These are phyloP conservation scores for Wallacemonas sp. DNA, from an alignment of 208 protist species.

Conservation along the genomic window DNA sequence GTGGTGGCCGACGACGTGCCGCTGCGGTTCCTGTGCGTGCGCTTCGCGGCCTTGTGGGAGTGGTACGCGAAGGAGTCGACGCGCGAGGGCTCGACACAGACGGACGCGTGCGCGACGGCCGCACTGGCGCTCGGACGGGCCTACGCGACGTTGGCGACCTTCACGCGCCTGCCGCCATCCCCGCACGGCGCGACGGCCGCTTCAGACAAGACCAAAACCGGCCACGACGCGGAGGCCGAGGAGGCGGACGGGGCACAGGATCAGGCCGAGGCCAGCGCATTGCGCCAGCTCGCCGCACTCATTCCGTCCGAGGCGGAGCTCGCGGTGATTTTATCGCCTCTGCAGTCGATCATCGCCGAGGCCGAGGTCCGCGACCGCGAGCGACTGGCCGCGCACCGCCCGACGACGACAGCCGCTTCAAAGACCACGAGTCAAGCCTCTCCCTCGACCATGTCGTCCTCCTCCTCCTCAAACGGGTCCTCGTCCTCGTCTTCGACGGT, in stretches of 20 bases:
- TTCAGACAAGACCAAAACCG: background rate
- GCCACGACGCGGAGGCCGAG: background rate
- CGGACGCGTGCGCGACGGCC: background rate
- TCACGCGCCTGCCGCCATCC: background rate
- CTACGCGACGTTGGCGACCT: background rate
- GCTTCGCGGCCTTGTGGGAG: conserved; percentile 3
- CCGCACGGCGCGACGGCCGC: background rate
- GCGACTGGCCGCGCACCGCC: background rate
- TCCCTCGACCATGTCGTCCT: background rate
- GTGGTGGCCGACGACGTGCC: background rate
- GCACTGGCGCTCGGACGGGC: background rate
- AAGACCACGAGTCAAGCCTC: too few species aligned
- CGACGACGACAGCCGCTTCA: background rate
- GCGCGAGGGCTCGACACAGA: background rate
- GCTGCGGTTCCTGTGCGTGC: background rate
- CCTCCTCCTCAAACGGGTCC: background rate
- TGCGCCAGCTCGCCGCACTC: background rate
- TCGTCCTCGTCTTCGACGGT: background rate
- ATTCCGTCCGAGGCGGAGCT: conserved; percentile 13
- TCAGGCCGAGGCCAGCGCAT: background rate
- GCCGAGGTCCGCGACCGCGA: conserved; percentile 4
- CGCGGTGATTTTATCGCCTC: background rate
- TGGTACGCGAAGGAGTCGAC: background rate
- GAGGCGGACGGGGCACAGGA: background rate
- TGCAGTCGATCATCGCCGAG: background rate